Conservation (phyloP, 2,329 filamentous ascomycete genomes). For the Colletotrichum euphorbiae region DNA sequence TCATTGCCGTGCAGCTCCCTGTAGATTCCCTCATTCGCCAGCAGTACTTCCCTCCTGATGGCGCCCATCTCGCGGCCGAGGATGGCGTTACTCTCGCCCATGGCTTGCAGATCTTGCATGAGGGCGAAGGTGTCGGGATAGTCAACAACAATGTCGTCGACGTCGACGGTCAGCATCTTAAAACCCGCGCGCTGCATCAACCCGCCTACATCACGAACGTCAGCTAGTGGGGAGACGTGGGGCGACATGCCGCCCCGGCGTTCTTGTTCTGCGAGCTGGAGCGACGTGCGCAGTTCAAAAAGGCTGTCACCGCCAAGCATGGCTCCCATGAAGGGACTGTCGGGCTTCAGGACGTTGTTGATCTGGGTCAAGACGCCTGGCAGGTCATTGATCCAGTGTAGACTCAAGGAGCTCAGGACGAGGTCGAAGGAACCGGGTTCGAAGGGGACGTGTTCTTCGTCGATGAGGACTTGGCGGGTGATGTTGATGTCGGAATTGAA, state of each 20-base stretch:
- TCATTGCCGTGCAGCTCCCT: slow-evolving; percentile 85
- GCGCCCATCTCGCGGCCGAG: slow-evolving; percentile 84
- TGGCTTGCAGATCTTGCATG: slow-evolving; percentile 94
- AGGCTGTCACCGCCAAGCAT: slow-evolving; percentile 97
- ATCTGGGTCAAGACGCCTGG: slow-evolving; percentile 86
- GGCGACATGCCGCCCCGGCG: slow-evolving; percentile 91
- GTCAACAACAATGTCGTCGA: slow-evolving; percentile 96
- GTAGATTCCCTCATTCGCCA: slow-evolving; percentile 92
- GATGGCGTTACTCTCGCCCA: slow-evolving; percentile 95
- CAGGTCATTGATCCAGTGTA: slow-evolving; percentile 99
- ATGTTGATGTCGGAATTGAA: slow-evolving; percentile 83
- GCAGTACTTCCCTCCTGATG: slow-evolving; percentile 83
- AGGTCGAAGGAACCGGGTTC: slow-evolving; percentile 84
- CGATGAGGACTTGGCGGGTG: slow-evolving; percentile 78
- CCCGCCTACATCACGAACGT: slow-evolving; percentile 91
- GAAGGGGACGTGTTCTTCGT: slow-evolving; percentile 84
- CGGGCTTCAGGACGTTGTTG: slow-evolving; percentile 88
- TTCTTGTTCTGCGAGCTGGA: slow-evolving; percentile 93
- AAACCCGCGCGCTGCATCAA: slow-evolving; percentile 89
- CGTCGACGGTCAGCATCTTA: slow-evolving; percentile 94
- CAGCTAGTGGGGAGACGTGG: slow-evolving; percentile 90
- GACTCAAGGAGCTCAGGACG: slow-evolving; percentile 85
- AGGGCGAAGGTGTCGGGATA: slow-evolving; percentile 90
- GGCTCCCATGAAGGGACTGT: slow-evolving; percentile 90
- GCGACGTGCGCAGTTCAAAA: slow-evolving; percentile 90